A percentile compares a stretch with the other conserved stretches of the same genome.
phyloP scores from a whole-genome alignment of 805 yeast genomes.

The Cyberlindnera euphorbiiphila region DNA sequence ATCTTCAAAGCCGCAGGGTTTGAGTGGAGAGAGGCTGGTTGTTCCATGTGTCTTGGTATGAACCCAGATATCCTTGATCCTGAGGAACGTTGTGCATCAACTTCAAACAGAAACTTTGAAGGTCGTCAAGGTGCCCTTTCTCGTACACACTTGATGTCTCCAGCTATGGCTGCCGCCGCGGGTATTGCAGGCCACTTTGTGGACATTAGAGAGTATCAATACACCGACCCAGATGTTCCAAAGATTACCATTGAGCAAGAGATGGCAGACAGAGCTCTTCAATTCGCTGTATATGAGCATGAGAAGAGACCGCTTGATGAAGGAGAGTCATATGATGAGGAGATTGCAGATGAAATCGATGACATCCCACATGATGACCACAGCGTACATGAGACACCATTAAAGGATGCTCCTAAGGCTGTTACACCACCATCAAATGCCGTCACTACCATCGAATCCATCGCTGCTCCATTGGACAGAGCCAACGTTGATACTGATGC shows the following conservation, averaged over 20 bases:
- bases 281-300: constrained; percentile 67
- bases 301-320: constrained; percentile 60
- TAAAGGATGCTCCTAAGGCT: constrained; percentile 30
- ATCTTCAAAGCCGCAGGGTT: constrained; percentile 90
- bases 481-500: constrained; percentile 98
- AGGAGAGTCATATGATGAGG: constrained; percentile 46
- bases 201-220: constrained; percentile 82
- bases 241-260: constrained; percentile 43
- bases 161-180: constrained; percentile 99
- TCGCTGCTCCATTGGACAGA: constrained; percentile 91
- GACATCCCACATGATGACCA: constrained; percentile 60
- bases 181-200: constrained; percentile 86
- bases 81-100: constrained; percentile 96
- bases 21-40: constrained; percentile 99
- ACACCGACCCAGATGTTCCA: constrained; percentile 57
- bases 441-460: constrained; percentile 71
- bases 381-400: constrained; percentile 35
- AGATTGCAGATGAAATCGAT: constrained; percentile 49
- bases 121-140: constrained; percentile 98
- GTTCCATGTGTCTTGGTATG: constrained; percentile 99
- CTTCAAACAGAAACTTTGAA: constrained; percentile 97
- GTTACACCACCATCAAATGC: constrained; percentile 63
- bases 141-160: constrained; percentile 96
- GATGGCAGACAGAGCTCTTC: constrained; percentile 55
- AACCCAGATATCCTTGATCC: constrained; percentile 96